phyloP scores from a whole-genome alignment of 306 rosid genomes.

The Dicorynia guianensis region DNA sequence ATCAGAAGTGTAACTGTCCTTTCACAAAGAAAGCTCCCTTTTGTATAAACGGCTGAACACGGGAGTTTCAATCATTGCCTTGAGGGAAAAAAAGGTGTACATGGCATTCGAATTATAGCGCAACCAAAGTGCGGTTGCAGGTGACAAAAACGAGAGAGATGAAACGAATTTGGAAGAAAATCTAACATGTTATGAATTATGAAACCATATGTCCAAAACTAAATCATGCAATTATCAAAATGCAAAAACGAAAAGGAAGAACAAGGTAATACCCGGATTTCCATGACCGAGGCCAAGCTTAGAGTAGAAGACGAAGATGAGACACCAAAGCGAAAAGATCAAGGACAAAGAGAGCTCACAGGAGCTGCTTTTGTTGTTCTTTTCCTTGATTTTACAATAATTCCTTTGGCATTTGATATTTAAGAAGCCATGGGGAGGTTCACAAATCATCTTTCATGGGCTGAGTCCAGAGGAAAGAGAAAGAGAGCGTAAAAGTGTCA shows the following conservation, averaged over 20 bases:
- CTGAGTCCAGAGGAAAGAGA: background rate
- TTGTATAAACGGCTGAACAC: background rate
- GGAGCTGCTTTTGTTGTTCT: constrained; percentile 44
- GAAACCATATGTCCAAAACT: background rate
- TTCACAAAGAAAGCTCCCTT: too few species aligned
- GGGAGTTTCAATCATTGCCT: background rate
- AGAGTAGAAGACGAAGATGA: constrained; percentile 63
- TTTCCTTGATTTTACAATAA: constrained; percentile 11
- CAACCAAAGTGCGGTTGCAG: too few species aligned
- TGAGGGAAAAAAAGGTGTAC: too few species aligned
- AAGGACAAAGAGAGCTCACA: constrained; percentile 73
- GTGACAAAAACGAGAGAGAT: background rate
- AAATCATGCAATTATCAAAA: background rate
- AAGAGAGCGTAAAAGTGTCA: too few species aligned
- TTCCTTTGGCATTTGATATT: constrained; percentile 44
- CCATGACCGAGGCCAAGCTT: constrained; percentile 66
- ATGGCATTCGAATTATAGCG: too few species aligned
- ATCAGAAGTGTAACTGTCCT: too few species aligned
- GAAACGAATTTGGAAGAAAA: background rate
- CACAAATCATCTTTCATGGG: constrained; percentile 60
- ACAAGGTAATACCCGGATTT: constrained; percentile 53
- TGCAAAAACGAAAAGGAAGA: background rate
- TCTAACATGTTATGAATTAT: background rate
- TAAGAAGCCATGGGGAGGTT: constrained; percentile 43
- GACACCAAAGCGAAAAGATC: constrained; percentile 69